Conservation (phyloP, 345 rosid species). For the Laguncularia racemosa region DNA sequence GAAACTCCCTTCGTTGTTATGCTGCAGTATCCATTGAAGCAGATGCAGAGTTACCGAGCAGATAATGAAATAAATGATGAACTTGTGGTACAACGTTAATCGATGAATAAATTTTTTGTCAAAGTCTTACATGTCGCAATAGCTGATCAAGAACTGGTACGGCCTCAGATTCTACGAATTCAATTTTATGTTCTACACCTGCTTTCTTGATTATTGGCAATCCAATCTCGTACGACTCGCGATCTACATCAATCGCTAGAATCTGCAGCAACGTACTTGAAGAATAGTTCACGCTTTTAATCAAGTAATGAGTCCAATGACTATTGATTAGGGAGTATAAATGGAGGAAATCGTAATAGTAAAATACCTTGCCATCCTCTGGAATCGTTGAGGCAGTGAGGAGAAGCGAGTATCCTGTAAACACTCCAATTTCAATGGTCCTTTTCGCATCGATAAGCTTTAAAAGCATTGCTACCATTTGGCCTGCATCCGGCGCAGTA, state of each 20-base stretch:
- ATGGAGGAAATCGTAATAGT: not conserved
- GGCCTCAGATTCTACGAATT: slow-evolving; percentile 13
- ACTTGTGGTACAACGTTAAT: not conserved
- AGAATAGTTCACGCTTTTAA: too few species aligned
- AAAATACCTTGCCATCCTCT: slow-evolving; percentile 48
- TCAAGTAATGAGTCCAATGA: not conserved
- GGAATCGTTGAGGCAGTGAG: slow-evolving; percentile 67
- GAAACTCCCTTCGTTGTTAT: slow-evolving; percentile 23
- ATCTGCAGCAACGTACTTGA: not conserved
- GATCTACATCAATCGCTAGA: slow-evolving; percentile 23
- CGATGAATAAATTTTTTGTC: not conserved
- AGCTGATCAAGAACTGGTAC: slow-evolving; percentile 7
- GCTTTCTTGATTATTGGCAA: slow-evolving; percentile 40
- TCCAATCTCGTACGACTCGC: slow-evolving; percentile 37
- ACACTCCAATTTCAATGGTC: slow-evolving; percentile 64
- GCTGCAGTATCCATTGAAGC: slow-evolving; percentile 13
- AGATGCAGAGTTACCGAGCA: too few species aligned
- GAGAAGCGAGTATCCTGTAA: slow-evolving; percentile 75
- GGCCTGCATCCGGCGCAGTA: slow-evolving; percentile 68
- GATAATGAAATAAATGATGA: not conserved
- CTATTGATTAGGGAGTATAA: not conserved
- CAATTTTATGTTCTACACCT: slow-evolving; percentile 44
- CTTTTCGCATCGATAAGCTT: slow-evolving; percentile 44
- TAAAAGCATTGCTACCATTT: slow-evolving; percentile 45
- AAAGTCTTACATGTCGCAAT: not conserved